Percentiles rank a stretch among this genome's conserved stretches.
Evolutionary conservation across 2,329 filamentous ascomycete species (phyloP).

Genomic region (Phaeosphaeriaceae sp.): DNA sequence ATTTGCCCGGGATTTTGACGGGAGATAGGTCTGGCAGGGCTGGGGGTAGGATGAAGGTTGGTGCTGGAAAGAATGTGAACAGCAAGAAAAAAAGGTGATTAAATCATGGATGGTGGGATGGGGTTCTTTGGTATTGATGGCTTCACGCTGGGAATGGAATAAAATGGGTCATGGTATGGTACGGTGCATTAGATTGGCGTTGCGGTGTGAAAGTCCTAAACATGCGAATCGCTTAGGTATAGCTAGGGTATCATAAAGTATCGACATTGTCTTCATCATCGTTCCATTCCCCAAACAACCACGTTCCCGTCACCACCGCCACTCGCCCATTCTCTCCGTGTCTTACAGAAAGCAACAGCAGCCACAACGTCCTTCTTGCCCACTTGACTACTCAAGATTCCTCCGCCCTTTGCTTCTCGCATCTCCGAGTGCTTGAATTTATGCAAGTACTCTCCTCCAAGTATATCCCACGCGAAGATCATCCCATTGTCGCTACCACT

Average conservation of each 20-base stretch:
- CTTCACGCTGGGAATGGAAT: not conserved
- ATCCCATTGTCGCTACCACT: conserved; percentile 80
- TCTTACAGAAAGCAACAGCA: conserved; percentile 56
- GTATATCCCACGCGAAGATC: conserved; percentile 82
- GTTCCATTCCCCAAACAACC: conserved; percentile 41
- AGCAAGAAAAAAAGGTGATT: conserved; percentile 65
- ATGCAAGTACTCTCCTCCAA: conserved; percentile 72
- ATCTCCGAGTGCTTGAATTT: conserved; percentile 59
- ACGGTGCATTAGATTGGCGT: conserved; percentile 12
- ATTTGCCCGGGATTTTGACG: conserved; percentile 81
- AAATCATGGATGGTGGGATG: not conserved
- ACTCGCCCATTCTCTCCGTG: conserved; percentile 56
- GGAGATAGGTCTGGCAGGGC: conserved; percentile 70
- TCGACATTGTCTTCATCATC: not conserved
- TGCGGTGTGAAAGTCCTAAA: not conserved
- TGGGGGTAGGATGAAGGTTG: conserved; percentile 76
- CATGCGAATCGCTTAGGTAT: not conserved
- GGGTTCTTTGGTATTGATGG: not conserved
- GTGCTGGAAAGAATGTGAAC: conserved; percentile 87
- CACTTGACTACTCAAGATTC: conserved; percentile 38
- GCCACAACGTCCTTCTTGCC: conserved; percentile 55
- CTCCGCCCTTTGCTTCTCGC: conserved; percentile 31
- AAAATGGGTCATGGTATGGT: not conserved
- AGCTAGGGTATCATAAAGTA: conserved; percentile 12
- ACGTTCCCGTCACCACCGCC: conserved; percentile 57